Conservation (phyloP, 2,329 filamentous ascomycete genomes). For the Capronia epimyces region DNA sequence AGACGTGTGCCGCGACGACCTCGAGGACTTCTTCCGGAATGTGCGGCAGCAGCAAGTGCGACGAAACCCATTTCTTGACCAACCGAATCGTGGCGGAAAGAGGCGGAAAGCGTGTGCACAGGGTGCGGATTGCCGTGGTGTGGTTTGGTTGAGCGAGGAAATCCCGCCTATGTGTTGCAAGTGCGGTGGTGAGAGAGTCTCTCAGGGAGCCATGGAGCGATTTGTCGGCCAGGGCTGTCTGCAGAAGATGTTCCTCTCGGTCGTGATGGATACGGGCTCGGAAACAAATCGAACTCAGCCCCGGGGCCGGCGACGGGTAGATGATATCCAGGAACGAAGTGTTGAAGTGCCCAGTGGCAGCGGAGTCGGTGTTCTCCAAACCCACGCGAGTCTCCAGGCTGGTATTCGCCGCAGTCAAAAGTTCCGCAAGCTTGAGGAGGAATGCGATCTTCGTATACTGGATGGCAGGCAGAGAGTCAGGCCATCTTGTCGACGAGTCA, state of each 20-base stretch:
- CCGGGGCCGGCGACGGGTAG: conserved; percentile 49
- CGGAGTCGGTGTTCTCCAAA: conserved; percentile 62
- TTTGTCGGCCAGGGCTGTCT: conserved; percentile 67
- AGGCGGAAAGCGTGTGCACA: conserved; percentile 72
- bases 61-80: conserved; percentile 81
- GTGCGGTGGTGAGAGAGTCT: conserved; percentile 63
- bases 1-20: conserved; percentile 70
- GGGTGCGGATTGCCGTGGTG: conserved; percentile 71
- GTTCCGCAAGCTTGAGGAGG: conserved; percentile 63
- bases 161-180: conserved; percentile 64
- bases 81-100: conserved; percentile 79
- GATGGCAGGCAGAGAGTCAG: conserved; percentile 82
- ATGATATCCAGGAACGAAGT: conserved; percentile 61
- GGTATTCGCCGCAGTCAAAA: conserved; percentile 60
- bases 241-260: conserved; percentile 72
- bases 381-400: conserved; percentile 66
- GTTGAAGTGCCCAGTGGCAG: conserved; percentile 23
- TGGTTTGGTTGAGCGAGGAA: conserved; percentile 71
- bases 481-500: conserved; percentile 89
- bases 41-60: conserved; percentile 72
- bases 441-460: conserved; percentile 93
- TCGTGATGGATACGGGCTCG: conserved; percentile 85
- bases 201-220: conserved; percentile 62
- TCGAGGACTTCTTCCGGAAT: conserved; percentile 78
- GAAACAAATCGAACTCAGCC: conserved; percentile 58